Base-by-base conservation (phyloP, 805 yeast genomes). In the Nakazawaea ambrosiae region DNA sequence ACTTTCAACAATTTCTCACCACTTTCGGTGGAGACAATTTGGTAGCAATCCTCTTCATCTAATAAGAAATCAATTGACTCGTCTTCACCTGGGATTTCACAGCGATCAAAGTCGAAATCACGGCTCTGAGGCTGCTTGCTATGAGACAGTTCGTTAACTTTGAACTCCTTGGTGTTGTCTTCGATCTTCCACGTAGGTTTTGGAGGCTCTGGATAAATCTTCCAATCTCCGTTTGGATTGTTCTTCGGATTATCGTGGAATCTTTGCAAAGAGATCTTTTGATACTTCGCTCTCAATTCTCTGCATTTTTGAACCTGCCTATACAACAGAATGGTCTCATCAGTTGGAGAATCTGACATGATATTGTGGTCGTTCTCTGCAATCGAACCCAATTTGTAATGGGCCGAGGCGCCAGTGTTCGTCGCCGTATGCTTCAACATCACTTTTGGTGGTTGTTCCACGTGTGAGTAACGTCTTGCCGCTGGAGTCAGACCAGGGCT, bases 201-300 rank as follows among this genome's bases (percentile, higher is more conserved):
- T 11, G 98, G 98, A 1, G 97, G 97, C 9, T 80, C 76, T 0
- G 99, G 99, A 54, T 89, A 90, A 34, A 92, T 78, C 12, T 54
- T 54, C 97, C 97, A 92, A 27, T 57, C 61, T 11, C 42, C 42
- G 31, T 39, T 39, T 8, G 65, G 65, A 19, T 49, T 53, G 58
- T 94, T 90, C 54, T 90, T 88, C 2, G 98, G 98, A 58, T 92
- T 92, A 49, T 78, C 82, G 26, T 61, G 54, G 31, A 81, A 82
- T 39, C 75, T 65, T 61, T 92, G 99, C 37, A 75, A 47, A 1
- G 97, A 87, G 9, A 74, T 47, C 2, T 59, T 50, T 58, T 83
- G 81, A 56, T 90, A 92, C 52, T 79, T 82, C 47, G 73, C 78
- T 55, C 99, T 78, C 44, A 85, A 53, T 10, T 73, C 76, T 43